Evolutionary conservation across 805 yeast species (phyloP).

Genomic region (Jamesozyma spencerorum): DNA sequence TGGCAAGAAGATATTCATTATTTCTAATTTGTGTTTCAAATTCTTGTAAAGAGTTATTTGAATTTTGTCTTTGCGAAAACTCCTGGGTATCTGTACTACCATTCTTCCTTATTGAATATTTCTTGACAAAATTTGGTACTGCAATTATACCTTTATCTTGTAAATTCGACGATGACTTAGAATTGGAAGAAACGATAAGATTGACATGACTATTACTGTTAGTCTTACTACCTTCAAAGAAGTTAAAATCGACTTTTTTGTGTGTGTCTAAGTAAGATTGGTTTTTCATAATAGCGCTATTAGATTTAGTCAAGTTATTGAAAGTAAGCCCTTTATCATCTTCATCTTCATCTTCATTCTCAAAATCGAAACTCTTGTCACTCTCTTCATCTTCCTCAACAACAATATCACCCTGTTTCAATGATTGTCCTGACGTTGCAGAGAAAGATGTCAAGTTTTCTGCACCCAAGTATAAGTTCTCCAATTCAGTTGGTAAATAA

Average conservation of each 20-base stretch:
- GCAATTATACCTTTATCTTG: conserved; percentile 5
- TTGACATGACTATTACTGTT: no score
- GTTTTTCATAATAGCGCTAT: no score
- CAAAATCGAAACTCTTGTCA: no score
- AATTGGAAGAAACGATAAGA: no score
- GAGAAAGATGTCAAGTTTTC: conserved; percentile 4
- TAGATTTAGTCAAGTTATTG: background rate
- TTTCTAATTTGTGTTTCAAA: conserved; percentile 3
- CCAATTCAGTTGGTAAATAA: conserved; percentile 5
- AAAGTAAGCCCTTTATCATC: background rate
- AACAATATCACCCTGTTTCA: background rate
- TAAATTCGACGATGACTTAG: background rate
- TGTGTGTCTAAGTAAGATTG: no score
- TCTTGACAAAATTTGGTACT: conserved; percentile 13
- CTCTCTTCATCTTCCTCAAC: background rate
- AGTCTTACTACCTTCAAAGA: no score
- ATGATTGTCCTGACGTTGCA: background rate
- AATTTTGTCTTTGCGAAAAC: background rate
- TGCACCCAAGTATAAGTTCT: conserved; percentile 8
- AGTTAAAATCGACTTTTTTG: no score
- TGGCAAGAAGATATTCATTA: background rate
- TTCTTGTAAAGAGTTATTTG: background rate
- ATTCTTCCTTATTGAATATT: background rate
- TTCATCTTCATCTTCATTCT: background rate
- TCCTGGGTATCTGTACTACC: background rate